Conservation (phyloP, 208 protist species). For the Leishmania aethiopica region DNA sequence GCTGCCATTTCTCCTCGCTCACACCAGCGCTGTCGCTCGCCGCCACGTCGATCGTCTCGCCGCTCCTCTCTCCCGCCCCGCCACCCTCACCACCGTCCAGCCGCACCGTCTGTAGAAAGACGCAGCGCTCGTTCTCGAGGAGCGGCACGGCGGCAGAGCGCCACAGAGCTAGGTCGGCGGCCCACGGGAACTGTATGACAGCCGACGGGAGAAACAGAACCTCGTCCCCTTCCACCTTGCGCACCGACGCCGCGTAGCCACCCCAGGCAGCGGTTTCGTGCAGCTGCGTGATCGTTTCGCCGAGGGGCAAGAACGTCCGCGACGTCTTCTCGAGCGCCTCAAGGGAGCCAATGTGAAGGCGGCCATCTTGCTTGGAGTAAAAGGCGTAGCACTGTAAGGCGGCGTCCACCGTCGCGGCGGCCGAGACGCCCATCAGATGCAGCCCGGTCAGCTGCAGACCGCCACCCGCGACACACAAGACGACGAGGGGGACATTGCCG, state of each 20-base stretch:
- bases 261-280: slow-evolving; percentile 58
- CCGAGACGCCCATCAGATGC: slow-evolving; percentile 25
- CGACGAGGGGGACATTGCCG: slow-evolving; percentile 60
- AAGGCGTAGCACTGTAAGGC: slow-evolving; percentile 28
- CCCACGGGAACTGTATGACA: slow-evolving; percentile 34
- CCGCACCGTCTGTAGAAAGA: slow-evolving; percentile 66
- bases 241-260: slow-evolving; percentile 53
- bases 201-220: slow-evolving; percentile 50
- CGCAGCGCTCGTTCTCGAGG: slow-evolving; percentile 83
- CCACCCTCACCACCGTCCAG: slow-evolving; percentile 22
- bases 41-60: neutral
- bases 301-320: slow-evolving; percentile 45
- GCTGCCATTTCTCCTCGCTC: slow-evolving; percentile 8
- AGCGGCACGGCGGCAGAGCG: slow-evolving; percentile 33
- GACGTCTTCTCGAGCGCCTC: slow-evolving; percentile 56
- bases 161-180: slow-evolving; percentile 12
- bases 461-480: slow-evolving; percentile 37
- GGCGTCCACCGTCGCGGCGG: slow-evolving; percentile 27
- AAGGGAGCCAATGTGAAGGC: slow-evolving; percentile 36
- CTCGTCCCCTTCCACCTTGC: slow-evolving; percentile 61
- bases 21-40: neutral
- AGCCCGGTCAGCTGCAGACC: slow-evolving; percentile 25
- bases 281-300: slow-evolving; percentile 70
- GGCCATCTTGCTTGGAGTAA: slow-evolving; percentile 26
- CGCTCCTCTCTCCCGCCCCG: slow-evolving; percentile 8